Evolutionary conservation across 2,329 filamentous ascomycete species (phyloP), one percentile per base, ranked within the genome.

Genomic region (Corynespora cassiicola): DNA sequence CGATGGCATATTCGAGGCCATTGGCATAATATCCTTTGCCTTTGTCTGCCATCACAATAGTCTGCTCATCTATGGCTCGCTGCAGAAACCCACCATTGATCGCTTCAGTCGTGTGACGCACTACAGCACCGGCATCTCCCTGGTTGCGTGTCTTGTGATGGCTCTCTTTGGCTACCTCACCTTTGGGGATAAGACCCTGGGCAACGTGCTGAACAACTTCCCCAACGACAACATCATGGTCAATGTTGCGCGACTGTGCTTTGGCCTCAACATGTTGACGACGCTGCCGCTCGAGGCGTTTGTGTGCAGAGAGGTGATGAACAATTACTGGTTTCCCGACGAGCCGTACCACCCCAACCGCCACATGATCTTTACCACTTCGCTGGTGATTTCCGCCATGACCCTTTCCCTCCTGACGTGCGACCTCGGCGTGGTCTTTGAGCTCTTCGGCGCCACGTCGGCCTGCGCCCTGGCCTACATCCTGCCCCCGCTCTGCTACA

Each of bases 191-290:
- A 83, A 85, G 59, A 99, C 94, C 4, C 77, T 90, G 53, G 94
- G 94, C 63, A 99, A 99, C 67, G 90, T 99, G 35, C 84, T 99
- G 58, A 99, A 99, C 77, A 99, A 99, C 73, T 97, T 99, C 63
- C 88, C 91, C 2, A 77, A 84, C 14, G 84, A 95, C 70, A 97
- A 96, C 70, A 78, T 86, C 55, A 86, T 97, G 82, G 90, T 97
- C 63, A 97, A 96, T 70, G 79, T 99, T 42, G 94, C 94, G 15
- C 86, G 94, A 36, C 79, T 99, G 33, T 96, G 90, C 72, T 97
- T 99, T 64, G 94, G 94, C 2, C 80, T 99, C 52, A 99, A 99
- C 77, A 99, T 99, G 94, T 83, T 99, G 58, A 96, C 94, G 10
- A 97, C 94, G 2, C 77, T 99, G 22, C 94, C 94, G 0, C 85